phyloP scores from a whole-genome alignment of 768 basidiomycete species.

The Boletus reticuloceps region DNA sequence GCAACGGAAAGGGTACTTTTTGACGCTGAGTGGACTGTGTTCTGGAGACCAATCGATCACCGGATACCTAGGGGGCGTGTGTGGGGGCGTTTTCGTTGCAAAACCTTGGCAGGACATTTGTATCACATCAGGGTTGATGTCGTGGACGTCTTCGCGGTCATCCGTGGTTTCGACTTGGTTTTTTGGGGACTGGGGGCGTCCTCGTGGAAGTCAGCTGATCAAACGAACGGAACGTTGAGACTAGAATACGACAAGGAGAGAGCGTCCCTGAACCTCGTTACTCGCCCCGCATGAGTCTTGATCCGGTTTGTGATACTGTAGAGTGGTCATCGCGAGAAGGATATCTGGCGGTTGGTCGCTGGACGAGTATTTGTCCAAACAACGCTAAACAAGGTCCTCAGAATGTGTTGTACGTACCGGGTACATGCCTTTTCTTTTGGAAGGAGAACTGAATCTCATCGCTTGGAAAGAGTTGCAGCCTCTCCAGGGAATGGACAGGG shows the following conservation, averaged over 20 bases:
- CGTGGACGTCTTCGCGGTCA: background rate
- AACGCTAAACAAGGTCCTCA: constrained; percentile 2
- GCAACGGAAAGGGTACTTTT: constrained; percentile 5
- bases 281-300: constrained; percentile 3
- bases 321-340: background rate
- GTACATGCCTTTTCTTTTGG: background rate
- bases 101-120: too few relatives aligned
- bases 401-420: too few relatives aligned
- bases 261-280: constrained; percentile 9
- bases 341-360: background rate
- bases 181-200: background rate
- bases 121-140: constrained; percentile 5
- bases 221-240: background rate
- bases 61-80: background rate
- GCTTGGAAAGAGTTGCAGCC: constrained; percentile 4
- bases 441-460: background rate
- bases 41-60: constrained; percentile 2
- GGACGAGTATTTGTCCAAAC: constrained; percentile 1
- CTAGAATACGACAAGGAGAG: background rate
- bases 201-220: constrained; percentile 15
- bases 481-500: background rate
- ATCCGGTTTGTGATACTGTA: constrained; percentile 8
- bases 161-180: background rate
- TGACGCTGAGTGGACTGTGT: background rate
- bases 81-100: background rate